These are phyloP conservation scores for Chytriomyces sp. DNA, from an alignment of 192 early-diverging fungal species.

Conservation along the genomic window DNA sequence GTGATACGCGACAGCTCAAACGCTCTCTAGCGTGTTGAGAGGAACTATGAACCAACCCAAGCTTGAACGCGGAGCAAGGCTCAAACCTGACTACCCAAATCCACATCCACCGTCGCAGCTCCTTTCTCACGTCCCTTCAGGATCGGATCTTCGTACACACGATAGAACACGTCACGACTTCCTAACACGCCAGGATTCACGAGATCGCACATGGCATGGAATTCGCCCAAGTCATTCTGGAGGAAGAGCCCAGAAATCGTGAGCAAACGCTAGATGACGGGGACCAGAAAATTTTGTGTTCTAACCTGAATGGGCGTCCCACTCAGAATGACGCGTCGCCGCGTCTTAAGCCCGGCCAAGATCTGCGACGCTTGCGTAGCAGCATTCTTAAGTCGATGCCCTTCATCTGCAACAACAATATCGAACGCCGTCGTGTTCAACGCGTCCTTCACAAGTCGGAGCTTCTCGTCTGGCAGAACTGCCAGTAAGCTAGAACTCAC, in stretches of 20 bases:
- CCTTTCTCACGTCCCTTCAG: slow-evolving; percentile 24
- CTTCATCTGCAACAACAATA: slow-evolving; percentile 51
- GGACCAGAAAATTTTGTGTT: neutral
- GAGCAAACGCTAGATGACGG: too few relatives aligned
- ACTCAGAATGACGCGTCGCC: slow-evolving; percentile 45
- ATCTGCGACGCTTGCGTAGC: slow-evolving; percentile 37
- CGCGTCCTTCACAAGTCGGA: slow-evolving; percentile 25
- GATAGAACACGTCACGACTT: slow-evolving; percentile 25
- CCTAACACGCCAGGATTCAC: slow-evolving; percentile 69
- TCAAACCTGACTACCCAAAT: slow-evolving; percentile 30
- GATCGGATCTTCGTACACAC: slow-evolving; percentile 48
- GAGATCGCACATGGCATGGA: slow-evolving; percentile 72
- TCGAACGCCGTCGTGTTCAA: slow-evolving; percentile 33
- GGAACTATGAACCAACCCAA: neutral
- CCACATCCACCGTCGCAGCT: slow-evolving; percentile 31
- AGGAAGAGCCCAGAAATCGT: too few relatives aligned
- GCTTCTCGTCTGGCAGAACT: slow-evolving; percentile 22
- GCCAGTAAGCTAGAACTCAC: neutral
- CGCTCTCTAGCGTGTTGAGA: neutral
- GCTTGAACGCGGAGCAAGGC: neutral
- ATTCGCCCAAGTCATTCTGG: slow-evolving; percentile 67
- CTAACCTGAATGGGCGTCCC: slow-evolving; percentile 64
- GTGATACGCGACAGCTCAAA: slow-evolving; percentile 43
- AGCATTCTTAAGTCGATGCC: slow-evolving; percentile 51
- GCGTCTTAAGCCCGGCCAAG: slow-evolving; percentile 24